phyloP scores from a whole-genome alignment of 345 rosid species.

The Gossypium arboreum region DNA sequence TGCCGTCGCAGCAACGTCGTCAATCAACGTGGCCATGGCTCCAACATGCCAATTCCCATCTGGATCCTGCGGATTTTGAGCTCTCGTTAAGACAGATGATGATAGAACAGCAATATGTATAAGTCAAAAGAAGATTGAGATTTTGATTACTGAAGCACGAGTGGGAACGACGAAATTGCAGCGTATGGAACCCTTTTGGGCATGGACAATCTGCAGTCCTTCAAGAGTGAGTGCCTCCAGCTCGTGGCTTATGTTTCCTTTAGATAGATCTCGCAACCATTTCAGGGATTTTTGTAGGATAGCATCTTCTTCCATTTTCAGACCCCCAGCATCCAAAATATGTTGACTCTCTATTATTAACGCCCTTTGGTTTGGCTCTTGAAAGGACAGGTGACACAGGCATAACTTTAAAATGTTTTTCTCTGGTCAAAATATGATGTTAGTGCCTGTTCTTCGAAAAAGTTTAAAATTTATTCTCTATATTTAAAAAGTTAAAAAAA shows the following conservation, averaged over 20 bases:
- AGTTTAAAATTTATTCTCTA: no score
- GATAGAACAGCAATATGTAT: neutral
- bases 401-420: no score
- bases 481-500: no score
- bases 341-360: no score
- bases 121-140: neutral
- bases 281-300: neutral
- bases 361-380: no score
- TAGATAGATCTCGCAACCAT: neutral
- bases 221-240: neutral
- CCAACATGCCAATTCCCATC: constrained; percentile 52
- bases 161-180: neutral
- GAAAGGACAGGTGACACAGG: no score
- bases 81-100: neutral
- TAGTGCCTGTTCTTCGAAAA: no score
- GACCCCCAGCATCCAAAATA: neutral
- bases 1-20: constrained; percentile 43
- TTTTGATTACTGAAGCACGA: neutral
- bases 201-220: neutral
- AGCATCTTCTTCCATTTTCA: neutral
- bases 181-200: neutral
- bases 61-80: constrained; percentile 22
- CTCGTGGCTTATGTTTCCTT: neutral
- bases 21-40: constrained; percentile 50
- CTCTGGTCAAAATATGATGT: no score